Base-by-base conservation (phyloP, 2,329 filamentous ascomycete species). In the Paecilomyces fulvus region DNA sequence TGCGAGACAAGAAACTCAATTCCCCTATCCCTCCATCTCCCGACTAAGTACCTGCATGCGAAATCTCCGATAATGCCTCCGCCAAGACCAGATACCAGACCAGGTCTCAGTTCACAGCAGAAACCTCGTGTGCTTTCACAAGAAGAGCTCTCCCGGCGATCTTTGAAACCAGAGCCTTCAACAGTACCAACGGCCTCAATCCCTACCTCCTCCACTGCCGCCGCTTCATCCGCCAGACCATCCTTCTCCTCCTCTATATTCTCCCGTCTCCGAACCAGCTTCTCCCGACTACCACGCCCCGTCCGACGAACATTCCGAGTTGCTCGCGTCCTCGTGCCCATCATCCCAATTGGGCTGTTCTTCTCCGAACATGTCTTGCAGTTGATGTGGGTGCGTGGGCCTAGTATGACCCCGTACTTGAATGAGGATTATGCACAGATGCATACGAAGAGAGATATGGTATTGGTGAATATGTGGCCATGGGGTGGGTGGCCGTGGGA, bases 371-470 rank as follows among this genome's bases (percentile, higher is more conserved):
- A 78, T 58, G 66, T 76, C 43, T 58, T 70, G 51, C 68, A 73
- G 31, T 61, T 75, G 25, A 73, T 75, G 66, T 71, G 70, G 65
- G 74, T 79, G 49, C 66, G 65, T 12, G 77, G 77, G 0, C 71
- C 72, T 4, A 90, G 87, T 20, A 94, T 94, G 89, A 87, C 87
- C 55, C 89, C 89, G 1, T 87, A 85, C 59, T 75, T 92, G 55
- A 92, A 92, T 65, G 77, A 83, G 57, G 81, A 85, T 54, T 85
- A 83, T 77, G 57, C 75, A 75, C 60, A 69, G 52, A 68, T 65
- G 51, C 68, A 74, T 25, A 69, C 71, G 11, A 64, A 67, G 30
- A 67, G 65, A 46, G 76, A 79, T 49, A 66, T 73, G 56, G 72
- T 78, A 11, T 60, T 77, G n/a, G 71, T 77, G 23, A 73, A 70